phyloP scores from a whole-genome alignment of 2,329 filamentous ascomycete species.

The Trichothecium roseum region DNA sequence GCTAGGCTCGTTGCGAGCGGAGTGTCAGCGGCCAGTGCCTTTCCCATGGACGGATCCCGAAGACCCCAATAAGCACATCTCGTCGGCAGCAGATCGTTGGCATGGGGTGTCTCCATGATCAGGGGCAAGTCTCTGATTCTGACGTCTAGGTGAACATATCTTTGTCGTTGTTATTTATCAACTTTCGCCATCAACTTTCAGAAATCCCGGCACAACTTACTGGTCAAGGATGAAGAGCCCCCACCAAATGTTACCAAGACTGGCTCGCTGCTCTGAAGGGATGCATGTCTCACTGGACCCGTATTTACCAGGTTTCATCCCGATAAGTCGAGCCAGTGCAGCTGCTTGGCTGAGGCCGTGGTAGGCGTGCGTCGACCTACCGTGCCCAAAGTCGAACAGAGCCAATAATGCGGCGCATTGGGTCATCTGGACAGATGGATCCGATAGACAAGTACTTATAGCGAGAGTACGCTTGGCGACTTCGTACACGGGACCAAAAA shows the following conservation, averaged over 20 bases:
- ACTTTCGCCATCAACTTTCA: neutral
- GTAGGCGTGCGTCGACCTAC: neutral
- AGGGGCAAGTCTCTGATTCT: no score
- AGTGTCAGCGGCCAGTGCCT: neutral
- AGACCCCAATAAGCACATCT: neutral
- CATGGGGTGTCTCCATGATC: neutral
- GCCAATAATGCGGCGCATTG: neutral
- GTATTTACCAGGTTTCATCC: no score
- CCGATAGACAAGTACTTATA: neutral
- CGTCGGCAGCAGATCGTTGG: neutral
- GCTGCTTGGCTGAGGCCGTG: neutral
- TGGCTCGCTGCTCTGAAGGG: neutral
- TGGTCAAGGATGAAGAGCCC: conserved; percentile 1
- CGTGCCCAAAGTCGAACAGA: conserved; percentile 1
- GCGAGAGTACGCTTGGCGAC: neutral
- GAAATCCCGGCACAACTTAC: neutral
- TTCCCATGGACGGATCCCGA: neutral
- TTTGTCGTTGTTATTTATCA: no score
- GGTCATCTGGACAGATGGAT: neutral
- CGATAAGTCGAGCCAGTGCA: neutral
- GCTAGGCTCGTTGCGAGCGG: neutral
- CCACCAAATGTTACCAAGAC: neutral
- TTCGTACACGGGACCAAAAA: neutral
- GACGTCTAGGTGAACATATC: no score
- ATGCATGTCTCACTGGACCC: neutral